Evolutionary conservation across 441 rosid species (phyloP).

Genomic region (Gossypium lobatum): DNA sequence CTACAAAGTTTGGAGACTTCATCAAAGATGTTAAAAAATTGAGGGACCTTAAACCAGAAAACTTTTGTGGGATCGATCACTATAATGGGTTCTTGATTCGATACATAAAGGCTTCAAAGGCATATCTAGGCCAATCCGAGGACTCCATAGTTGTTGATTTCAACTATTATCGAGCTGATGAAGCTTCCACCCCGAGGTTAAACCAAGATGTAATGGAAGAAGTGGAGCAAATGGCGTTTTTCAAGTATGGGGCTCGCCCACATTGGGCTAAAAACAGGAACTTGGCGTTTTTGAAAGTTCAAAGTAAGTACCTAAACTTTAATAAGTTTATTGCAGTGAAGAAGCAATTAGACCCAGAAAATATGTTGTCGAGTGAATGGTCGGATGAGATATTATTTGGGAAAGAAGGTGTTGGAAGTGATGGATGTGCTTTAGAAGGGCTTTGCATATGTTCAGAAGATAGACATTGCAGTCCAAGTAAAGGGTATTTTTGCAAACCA

Average conservation of each 20-base stretch:
- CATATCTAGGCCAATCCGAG: constrained; percentile 68
- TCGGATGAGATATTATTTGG: constrained; percentile 56
- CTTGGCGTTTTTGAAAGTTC: constrained; percentile 49
- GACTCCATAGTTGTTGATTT: constrained; percentile 77
- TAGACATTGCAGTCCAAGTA: constrained; percentile 54
- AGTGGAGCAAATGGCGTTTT: constrained; percentile 80
- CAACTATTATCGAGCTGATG: constrained; percentile 64
- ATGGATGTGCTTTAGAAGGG: constrained; percentile 85
- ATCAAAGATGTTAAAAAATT: constrained; percentile 52
- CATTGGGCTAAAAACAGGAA: constrained; percentile 91
- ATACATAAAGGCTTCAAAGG: constrained; percentile 66
- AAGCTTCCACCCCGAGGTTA: constrained; percentile 53
- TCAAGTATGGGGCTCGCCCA: constrained; percentile 64
- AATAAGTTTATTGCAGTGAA: constrained; percentile 46
- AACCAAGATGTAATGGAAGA: constrained; percentile 79
- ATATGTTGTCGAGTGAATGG: constrained; percentile 67
- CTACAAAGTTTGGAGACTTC: constrained; percentile 43
- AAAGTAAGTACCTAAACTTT: constrained; percentile 41
- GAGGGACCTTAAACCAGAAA: constrained; percentile 49
- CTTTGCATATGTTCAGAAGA: constrained; percentile 78
- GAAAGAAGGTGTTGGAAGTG: constrained; percentile 30
- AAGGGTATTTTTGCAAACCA: constrained; percentile 55
- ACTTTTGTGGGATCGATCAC: constrained; percentile 60
- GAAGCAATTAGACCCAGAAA: constrained; percentile 56
- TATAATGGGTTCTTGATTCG: constrained; percentile 70